These are phyloP conservation scores for Mucor racemosus DNA, from an alignment of 371 early-diverging fungal species.

Conservation along the genomic window DNA sequence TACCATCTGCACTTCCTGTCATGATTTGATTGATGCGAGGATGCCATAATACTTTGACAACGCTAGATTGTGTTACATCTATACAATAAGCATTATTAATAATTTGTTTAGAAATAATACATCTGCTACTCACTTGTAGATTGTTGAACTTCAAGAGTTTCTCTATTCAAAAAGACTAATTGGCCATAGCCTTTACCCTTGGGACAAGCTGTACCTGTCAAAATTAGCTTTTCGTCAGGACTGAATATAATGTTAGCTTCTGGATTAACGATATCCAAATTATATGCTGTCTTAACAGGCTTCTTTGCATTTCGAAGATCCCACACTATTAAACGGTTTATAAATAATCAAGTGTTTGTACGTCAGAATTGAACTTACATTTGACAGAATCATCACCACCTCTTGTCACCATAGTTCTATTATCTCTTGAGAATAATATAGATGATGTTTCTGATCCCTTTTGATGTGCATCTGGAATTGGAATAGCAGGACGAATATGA, in stretches of 20 bases:
- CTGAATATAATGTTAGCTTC: conserved; percentile 90
- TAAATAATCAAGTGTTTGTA: too few species aligned
- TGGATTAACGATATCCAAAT: conserved; percentile 71
- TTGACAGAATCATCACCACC: conserved; percentile 90
- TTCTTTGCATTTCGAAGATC: conserved; percentile 79
- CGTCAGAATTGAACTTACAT: conserved; percentile 40
- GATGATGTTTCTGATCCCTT: conserved; percentile 72
- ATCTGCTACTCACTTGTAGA: conserved; percentile 48
- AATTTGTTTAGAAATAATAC: neutral
- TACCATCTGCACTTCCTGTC: conserved; percentile 79
- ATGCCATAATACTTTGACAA: conserved; percentile 87
- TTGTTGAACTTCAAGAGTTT: conserved; percentile 65
- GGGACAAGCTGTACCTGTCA: conserved; percentile 74
- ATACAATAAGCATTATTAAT: neutral
- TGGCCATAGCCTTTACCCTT: conserved; percentile 74
- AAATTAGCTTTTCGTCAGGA: conserved; percentile 78
- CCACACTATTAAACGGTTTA: conserved; percentile 69
- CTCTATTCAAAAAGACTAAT: conserved; percentile 70
- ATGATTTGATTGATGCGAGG: conserved; percentile 87
- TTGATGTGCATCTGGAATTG: conserved; percentile 72
- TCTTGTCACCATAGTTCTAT: conserved; percentile 70
- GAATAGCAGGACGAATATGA: conserved; percentile 52
- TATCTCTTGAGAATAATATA: conserved; percentile 71
- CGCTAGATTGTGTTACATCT: conserved; percentile 67
- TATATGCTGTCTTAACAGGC: conserved; percentile 64